Percentiles rank a stretch among this genome's conserved stretches.
Conservation (phyloP, 345 rosid species). For the Eucalyptus pauciflora region DNA sequence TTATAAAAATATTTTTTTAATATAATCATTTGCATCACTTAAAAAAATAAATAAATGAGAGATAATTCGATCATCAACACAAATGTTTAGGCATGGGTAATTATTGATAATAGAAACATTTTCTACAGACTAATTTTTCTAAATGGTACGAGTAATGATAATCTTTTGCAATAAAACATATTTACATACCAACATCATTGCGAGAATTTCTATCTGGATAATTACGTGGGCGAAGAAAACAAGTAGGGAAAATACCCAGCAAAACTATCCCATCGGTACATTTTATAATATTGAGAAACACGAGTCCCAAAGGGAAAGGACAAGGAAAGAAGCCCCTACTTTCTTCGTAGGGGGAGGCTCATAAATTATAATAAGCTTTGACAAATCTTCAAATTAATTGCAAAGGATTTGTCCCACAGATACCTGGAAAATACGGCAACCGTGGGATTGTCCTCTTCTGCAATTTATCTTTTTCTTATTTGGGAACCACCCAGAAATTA, state of each 20-base stretch:
- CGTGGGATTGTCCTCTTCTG: background rate
- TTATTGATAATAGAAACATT: rapidly evolving
- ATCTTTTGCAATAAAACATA: rapidly evolving
- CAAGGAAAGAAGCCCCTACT: background rate
- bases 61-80: background rate
- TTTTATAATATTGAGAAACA: background rate
- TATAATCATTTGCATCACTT: rapidly evolving
- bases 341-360: background rate
- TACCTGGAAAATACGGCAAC: background rate
- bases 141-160: background rate
- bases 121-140: background rate
- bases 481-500: background rate
- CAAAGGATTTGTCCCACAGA: background rate
- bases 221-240: background rate
- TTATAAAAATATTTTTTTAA: background rate
- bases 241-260: background rate
- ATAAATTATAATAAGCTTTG: background rate
- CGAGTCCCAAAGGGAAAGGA: background rate
- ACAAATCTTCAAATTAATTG: background rate
- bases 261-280: background rate
- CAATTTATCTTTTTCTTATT: background rate
- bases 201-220: background rate
- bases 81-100: background rate
- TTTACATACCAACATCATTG: background rate
- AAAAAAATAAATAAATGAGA: background rate